Conservation (phyloP, 257 asterid species). For the Nicotiana benthamiana region DNA sequence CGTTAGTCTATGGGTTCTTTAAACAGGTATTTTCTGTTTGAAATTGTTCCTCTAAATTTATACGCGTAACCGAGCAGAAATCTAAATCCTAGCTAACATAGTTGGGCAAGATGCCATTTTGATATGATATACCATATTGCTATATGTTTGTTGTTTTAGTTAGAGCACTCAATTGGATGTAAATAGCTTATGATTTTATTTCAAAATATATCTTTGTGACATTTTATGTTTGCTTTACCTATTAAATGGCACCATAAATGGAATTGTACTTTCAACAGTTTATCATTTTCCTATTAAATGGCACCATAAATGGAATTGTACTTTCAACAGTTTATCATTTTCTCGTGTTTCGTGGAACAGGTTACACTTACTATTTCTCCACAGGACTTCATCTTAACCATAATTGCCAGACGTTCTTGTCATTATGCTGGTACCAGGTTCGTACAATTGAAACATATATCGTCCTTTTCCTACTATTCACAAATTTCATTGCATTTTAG, state of each 20-base stretch:
- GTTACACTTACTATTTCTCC: slow-evolving; percentile 53
- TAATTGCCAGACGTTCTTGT: slow-evolving; percentile 93
- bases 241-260: neutral
- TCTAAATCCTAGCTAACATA: neutral
- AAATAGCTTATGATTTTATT: neutral
- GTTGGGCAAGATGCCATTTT: neutral
- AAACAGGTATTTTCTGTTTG: slow-evolving; percentile 52
- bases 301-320: neutral
- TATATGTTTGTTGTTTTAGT: neutral
- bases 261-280: neutral
- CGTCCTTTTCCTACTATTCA: neutral
- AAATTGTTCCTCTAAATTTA: neutral
- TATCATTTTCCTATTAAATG: neutral
- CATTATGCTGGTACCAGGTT: slow-evolving; percentile 99
- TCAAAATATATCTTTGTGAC: neutral
- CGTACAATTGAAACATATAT: neutral
- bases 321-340: neutral
- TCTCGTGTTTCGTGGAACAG: slow-evolving; percentile 27
- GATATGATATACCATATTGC: neutral
- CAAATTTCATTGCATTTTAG: neutral
- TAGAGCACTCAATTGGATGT: neutral
- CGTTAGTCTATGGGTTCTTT: slow-evolving; percentile 86
- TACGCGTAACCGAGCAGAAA: neutral
- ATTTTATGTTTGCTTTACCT: neutral
- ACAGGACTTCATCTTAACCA: slow-evolving; percentile 55